phyloP scores from a whole-genome alignment of 164 flowering plant species.

The Stephania yunnanensis region DNA sequence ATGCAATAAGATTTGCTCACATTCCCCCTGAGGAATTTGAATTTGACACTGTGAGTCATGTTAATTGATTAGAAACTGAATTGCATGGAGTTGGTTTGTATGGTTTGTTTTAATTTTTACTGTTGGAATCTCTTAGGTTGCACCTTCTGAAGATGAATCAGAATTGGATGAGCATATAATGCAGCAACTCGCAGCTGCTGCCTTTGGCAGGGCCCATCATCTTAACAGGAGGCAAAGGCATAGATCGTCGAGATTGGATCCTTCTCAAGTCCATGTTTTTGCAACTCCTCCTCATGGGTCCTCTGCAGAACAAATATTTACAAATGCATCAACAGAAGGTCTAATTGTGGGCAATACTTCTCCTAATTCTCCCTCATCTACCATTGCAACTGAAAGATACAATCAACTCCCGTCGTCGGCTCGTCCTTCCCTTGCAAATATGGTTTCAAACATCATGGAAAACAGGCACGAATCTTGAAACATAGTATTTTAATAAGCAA shows the following conservation, averaged over 20 bases:
- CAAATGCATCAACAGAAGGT: conserved; percentile 16
- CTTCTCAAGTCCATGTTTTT: conserved; percentile 28
- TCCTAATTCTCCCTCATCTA: conserved; percentile 24
- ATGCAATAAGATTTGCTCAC: conserved; percentile 17
- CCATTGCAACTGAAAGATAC: conserved; percentile 9
- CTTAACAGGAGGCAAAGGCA: conserved; percentile 40
- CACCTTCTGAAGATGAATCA: conserved; percentile 34
- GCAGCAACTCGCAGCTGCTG: conserved; percentile 55
- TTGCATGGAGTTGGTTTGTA: conserved; percentile 6
- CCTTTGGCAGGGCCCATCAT: conserved; percentile 34
- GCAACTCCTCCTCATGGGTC: conserved; percentile 26
- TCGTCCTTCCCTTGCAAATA: conserved; percentile 12
- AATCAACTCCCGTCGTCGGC: conserved; percentile 18
- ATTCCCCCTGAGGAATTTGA: conserved; percentile 27
- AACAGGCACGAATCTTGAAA: conserved; percentile 18
- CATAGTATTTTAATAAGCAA: conserved; percentile 19
- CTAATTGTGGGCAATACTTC: conserved; percentile 16
- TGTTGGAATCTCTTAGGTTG: conserved; percentile 33
- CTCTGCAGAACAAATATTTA: conserved; percentile 13
- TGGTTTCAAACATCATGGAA: conserved; percentile 13
- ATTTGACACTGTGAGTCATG: conserved; percentile 32
- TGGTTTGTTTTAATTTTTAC: background rate
- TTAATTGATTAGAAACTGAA: conserved; percentile 3
- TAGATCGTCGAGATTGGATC: conserved; percentile 30
- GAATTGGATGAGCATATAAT: conserved; percentile 52